Base-by-base conservation (phyloP, 2,329 filamentous ascomycete species). In the Claviceps citrina region DNA sequence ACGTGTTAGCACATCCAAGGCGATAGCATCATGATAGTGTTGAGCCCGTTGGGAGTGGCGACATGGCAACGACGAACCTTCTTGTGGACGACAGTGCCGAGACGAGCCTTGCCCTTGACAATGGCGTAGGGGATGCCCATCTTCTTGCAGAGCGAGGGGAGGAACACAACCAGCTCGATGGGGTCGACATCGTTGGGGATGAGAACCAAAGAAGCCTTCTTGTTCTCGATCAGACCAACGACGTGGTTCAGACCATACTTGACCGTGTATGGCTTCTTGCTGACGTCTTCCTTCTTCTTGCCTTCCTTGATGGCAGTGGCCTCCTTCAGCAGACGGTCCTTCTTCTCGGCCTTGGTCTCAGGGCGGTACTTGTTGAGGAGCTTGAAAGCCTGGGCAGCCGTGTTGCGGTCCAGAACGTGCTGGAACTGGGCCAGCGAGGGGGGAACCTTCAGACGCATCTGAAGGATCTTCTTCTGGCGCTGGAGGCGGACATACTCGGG, bases 161-260 rank as follows among this genome's bases (percentile, higher is more conserved):
- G 79, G 83, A 94, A 98, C 69, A 98, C 85, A 60, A 98, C 93
- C 57, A 98, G 73, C 78, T 98, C 91, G 63, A 98, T 98, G 59
- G 91, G 91, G 76, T 98, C 91, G 58, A 98, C 93, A 64, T 98
- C 91, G 73, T 98, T 94, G 66, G 91, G 84, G 65, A 98, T 98
- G 56, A 98, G 80, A 62, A 98, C 93, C 51, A 98, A 78, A 49
- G 84, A 80, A 52, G 91, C 89, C 82, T 98, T 98, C 85, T 98
- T 98, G 78, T 95, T 95, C 81, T 94, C 86, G 58, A 94, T 84
- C 56, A 94, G 76, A 53, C 84, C 86, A 53, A 94, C 86, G 52
- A 98, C 91, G 76, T 98, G 91, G 82, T 98, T 98, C 59, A 98
- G 81, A 73, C 91, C 91, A 71, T 95, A 98, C 81, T 98, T 98